Conservation (phyloP, 75 land plant genomes). For the Ceratopteris richardii region DNA sequence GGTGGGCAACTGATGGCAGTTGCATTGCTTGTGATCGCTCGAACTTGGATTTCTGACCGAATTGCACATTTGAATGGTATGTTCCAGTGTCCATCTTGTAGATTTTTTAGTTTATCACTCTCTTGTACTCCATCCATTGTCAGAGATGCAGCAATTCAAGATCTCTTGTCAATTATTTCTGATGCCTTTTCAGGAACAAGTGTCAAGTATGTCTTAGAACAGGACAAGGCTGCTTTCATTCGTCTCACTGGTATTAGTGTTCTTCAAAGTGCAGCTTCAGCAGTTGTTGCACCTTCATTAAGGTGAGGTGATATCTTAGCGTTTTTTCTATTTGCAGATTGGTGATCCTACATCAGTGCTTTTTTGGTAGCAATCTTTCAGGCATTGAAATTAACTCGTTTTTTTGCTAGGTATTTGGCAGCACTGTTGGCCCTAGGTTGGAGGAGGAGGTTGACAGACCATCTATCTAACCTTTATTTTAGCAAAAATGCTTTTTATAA, state of each 20-base stretch:
- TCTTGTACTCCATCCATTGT: not conserved
- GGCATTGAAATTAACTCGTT: no score
- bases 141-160: no score
- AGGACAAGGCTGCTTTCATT: conserved; percentile 84
- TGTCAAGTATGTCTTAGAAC: conserved; percentile 89
- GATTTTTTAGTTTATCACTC: not conserved
- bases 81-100: no score
- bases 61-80: conserved; percentile 96
- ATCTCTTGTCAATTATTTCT: no score
- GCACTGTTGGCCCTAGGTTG: conserved; percentile 88
- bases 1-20: conserved; percentile 90
- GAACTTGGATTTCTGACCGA: conserved; percentile 95
- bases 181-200: conserved; percentile 81
- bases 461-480: conserved; percentile 70
- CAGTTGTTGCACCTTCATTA: conserved; percentile 88
- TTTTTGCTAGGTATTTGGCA: conserved; percentile 54
- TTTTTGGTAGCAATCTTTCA: no score
- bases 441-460: conserved; percentile 75
- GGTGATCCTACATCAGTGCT: no score
- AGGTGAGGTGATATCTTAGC: no score
- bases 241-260: conserved; percentile 87
- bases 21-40: conserved; percentile 73
- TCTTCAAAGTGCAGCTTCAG: conserved; percentile 90
- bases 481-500: conserved; percentile 92
- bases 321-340: no score